Evolutionary conservation across 257 asterid species (phyloP).

Genomic region (Solanum etuberosum): DNA sequence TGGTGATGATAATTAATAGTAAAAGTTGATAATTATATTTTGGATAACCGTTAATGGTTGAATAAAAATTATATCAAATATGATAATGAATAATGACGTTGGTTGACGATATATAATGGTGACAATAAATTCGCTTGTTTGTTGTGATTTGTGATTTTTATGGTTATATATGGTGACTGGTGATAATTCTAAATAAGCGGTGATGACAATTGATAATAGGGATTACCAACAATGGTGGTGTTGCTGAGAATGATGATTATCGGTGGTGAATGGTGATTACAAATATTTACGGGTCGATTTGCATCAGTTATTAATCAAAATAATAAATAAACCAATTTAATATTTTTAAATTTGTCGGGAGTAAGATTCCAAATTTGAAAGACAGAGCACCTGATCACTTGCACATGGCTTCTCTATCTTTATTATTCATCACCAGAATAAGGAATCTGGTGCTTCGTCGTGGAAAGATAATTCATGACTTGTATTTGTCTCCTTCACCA

Average conservation of each 20-base stretch:
- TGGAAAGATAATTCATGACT: neutral
- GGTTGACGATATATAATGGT: neutral
- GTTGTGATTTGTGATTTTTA: neutral
- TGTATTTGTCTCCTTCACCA: neutral
- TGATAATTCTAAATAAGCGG: neutral
- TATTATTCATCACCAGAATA: neutral
- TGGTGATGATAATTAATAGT: neutral
- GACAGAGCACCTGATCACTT: neutral
- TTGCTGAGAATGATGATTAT: no score
- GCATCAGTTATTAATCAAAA: neutral
- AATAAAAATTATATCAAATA: neutral
- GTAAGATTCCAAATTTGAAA: neutral
- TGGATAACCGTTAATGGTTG: neutral
- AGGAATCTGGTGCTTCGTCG: neutral
- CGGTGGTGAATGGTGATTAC: no score
- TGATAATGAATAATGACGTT: fast-evolving
- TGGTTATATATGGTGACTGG: fast-evolving
- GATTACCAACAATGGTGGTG: neutral
- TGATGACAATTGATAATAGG: neutral
- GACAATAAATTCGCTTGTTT: neutral
- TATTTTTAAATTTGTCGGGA: neutral
- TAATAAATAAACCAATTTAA: no score
- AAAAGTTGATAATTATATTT: neutral
- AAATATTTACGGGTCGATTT: fast-evolving
- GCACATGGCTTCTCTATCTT: neutral